A percentile compares a stretch with the other conserved stretches of the same genome.
These are phyloP conservation scores for Rhizophora mangle DNA, from an alignment of 345 rosid genomes.

Conservation along the genomic window DNA sequence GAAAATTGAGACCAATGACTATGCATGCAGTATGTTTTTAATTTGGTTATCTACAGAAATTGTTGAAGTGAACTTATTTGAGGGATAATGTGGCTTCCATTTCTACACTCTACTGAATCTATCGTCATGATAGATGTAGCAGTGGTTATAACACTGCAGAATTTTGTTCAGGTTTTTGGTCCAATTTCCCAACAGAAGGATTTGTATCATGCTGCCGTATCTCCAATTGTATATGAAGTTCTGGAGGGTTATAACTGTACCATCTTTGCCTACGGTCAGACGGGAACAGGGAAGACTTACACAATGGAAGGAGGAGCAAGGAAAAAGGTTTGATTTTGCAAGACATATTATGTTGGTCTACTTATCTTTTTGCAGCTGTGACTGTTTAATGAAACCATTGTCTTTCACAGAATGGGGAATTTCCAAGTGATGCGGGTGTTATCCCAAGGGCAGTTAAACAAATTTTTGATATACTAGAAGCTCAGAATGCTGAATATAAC, in stretches of 20 bases:
- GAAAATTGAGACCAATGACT: no score
- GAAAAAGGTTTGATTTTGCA: constrained; percentile 59
- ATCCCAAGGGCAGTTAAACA: constrained; percentile 94
- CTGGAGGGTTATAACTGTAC: constrained; percentile 99
- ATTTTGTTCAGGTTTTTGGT: constrained; percentile 48
- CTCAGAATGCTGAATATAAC: constrained; percentile 87
- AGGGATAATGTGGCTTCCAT: no score
- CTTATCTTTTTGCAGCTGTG: constrained; percentile 1
- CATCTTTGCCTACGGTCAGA: constrained; percentile 98
- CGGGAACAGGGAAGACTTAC: constrained; percentile 97
- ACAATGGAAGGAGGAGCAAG: constrained; percentile 99
- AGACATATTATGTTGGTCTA: background rate
- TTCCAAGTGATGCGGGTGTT: constrained; percentile 94
- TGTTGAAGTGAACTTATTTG: no score
- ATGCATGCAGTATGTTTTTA: no score
- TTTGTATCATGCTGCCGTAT: constrained; percentile 77
- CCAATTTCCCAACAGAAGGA: constrained; percentile 85
- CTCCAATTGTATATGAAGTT: constrained; percentile 91
- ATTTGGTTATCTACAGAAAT: no score
- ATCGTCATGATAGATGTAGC: background rate
- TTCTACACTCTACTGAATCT: constrained; percentile 10
- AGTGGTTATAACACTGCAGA: background rate
- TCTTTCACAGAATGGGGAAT: constrained; percentile 79
- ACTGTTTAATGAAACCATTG: constrained; percentile 18
- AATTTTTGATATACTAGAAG: constrained; percentile 84